A percentile compares a stretch with the other conserved stretches of the same genome.
phyloP scores from a whole-genome alignment of 306 rosid genomes.

The Sicyos baderoa region DNA sequence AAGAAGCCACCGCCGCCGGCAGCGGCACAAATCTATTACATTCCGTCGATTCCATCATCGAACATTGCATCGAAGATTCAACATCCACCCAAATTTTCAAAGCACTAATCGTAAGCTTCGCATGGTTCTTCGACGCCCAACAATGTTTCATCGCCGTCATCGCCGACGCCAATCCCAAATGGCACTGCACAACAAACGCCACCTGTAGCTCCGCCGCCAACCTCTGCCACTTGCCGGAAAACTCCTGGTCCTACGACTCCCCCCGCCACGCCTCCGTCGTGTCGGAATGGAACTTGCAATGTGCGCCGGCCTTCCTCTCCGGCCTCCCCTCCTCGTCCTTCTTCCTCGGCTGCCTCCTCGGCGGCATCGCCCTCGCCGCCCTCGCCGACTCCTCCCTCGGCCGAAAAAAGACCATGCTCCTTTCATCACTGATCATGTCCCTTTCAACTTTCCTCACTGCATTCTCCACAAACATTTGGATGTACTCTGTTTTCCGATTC shows the following conservation, averaged over 20 bases:
- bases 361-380: slow-evolving; percentile 41
- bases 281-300: slow-evolving; percentile 45
- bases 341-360: slow-evolving; percentile 48
- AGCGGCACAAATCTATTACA: too few species aligned
- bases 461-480: slow-evolving; percentile 41
- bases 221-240: slow-evolving; percentile 30
- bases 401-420: slow-evolving; percentile 49
- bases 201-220: background rate
- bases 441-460: slow-evolving; percentile 35
- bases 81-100: slow-evolving; percentile 43
- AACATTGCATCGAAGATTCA: slow-evolving; percentile 35
- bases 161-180: slow-evolving; percentile 43
- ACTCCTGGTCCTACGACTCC: slow-evolving; percentile 47
- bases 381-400: slow-evolving; percentile 51
- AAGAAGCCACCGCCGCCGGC: too few species aligned
- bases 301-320: slow-evolving; percentile 21
- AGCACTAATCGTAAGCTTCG: slow-evolving; percentile 36
- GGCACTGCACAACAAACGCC: slow-evolving; percentile 33
- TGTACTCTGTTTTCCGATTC: slow-evolving; percentile 37
- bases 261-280: slow-evolving; percentile 31
- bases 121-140: slow-evolving; percentile 57
- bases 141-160: slow-evolving; percentile 52
- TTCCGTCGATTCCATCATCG: slow-evolving; percentile 18
- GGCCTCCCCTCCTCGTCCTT: slow-evolving; percentile 53
- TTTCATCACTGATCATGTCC: slow-evolving; percentile 41